A percentile compares a stretch with the other conserved stretches of the same genome.
These are phyloP conservation scores for Fusarium nurragi DNA, from an alignment of 2,329 filamentous ascomycete genomes.

Conservation along the genomic window DNA sequence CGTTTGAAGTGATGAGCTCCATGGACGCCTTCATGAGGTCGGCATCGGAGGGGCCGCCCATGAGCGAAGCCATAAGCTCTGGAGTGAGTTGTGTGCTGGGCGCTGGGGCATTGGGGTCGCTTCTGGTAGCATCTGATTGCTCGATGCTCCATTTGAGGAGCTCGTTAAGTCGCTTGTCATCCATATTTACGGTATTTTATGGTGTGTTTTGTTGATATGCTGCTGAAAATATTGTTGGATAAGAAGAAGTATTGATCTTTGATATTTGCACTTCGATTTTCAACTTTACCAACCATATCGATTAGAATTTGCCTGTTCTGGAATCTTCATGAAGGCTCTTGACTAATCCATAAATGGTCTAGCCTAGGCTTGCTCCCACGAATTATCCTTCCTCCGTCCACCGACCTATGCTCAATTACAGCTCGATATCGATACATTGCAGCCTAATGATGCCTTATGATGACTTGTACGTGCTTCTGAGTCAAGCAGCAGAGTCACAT, in stretches of 20 bases:
- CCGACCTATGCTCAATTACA: conserved; percentile 3
- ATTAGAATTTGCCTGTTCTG: conserved; percentile 50
- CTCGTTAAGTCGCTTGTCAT: conserved; percentile 71
- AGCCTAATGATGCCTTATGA: conserved; percentile 6
- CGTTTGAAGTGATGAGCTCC: conserved; percentile 72
- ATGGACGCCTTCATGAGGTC: conserved; percentile 91
- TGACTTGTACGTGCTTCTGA: background rate
- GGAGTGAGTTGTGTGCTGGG: conserved; percentile 65
- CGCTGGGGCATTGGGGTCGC: conserved; percentile 46
- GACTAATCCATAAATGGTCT: conserved; percentile 39
- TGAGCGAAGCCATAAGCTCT: conserved; percentile 77
- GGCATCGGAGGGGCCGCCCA: conserved; percentile 87
- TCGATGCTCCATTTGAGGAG: conserved; percentile 81
- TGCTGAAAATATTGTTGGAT: background rate
- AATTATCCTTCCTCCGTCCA: conserved; percentile 33
- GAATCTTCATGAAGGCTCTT: conserved; percentile 53
- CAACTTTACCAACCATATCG: conserved; percentile 32
- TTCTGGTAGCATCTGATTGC: conserved; percentile 52
- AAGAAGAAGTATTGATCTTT: conserved; percentile 11
- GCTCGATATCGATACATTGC: conserved; percentile 10
- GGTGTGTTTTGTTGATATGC: background rate
- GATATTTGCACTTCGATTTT: conserved; percentile 25
- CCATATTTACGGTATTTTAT: conserved; percentile 50
- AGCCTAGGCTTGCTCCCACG: conserved; percentile 31
- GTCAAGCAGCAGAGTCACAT: background rate